phyloP scores from a whole-genome alignment of 192 early-diverging fungal genomes.

The Coemansia sp. region DNA sequence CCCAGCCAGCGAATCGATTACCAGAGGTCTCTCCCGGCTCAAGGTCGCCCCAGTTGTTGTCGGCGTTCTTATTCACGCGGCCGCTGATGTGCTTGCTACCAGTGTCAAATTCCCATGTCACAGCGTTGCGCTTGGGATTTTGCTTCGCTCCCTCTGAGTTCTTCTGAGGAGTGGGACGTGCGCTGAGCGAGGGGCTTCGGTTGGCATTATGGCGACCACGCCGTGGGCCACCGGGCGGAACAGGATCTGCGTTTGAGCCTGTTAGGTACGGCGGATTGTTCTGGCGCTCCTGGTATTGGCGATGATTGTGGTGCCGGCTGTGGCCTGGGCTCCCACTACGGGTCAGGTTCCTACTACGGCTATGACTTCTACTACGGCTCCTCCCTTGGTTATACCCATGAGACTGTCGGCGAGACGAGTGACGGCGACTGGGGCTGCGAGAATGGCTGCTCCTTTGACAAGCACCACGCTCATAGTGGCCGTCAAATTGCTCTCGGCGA shows the following conservation, averaged over 20 bases:
- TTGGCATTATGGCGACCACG: constrained; percentile 2
- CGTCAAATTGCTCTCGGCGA: background rate
- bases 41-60: background rate
- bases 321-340: background rate
- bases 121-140: too few relatives aligned
- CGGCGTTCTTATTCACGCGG: background rate
- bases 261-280: background rate
- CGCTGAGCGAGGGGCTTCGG: background rate
- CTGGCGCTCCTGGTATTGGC: background rate
- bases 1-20: background rate
- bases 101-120: background rate
- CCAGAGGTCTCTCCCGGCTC: background rate
- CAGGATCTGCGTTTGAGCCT: background rate
- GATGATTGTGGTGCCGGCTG: background rate
- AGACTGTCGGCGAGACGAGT: background rate
- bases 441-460: background rate
- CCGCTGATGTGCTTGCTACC: background rate
- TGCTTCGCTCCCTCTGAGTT: background rate
- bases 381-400: background rate
- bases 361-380: background rate
- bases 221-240: background rate
- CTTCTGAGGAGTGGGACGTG: background rate
- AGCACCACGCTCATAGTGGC: background rate
- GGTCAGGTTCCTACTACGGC: background rate
- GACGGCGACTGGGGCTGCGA: constrained; percentile 1